Evolutionary conservation across 2,329 filamentous ascomycete genomes (phyloP), one percentile per base, ranked within the genome.

Genomic region (Leptographium galeiforme): DNA sequence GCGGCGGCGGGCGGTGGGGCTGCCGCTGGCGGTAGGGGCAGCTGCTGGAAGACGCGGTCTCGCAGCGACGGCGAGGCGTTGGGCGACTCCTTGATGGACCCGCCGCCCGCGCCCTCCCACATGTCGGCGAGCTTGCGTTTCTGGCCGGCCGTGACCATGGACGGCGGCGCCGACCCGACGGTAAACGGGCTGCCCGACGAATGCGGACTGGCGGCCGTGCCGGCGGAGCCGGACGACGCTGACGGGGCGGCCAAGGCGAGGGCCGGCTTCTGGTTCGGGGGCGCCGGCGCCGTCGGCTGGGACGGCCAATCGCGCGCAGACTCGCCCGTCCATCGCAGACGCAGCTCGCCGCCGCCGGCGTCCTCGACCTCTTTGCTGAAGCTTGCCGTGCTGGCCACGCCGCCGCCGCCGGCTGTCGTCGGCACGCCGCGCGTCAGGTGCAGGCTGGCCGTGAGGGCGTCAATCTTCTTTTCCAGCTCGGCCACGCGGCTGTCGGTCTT

Each of bases 391-490:
- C 39, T 16, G 25, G 12, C 44, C 44, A 11, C 6, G 13, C 13
- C 3, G 6, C 11, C 30, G 6, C 4, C 13, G 14, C 32, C 6
- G 32, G 16, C 25, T 1, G 13, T 19, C 2, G 13, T 19, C 43
- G 43, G 43, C 11, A 8, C 25, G 5, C 43, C 43, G 4, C 63
- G 63, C 52, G 64, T 68, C 2, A 85, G 81, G 47, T 88, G 83
- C 58, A 95, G 65, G 39, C 82, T 89, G 8, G 88, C 87, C 8
- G 87, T 95, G 64, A 95, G 66, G 10, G 85, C 87, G 71, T 95
- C 89, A 58, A 95, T 91, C 72, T 94, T 94, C 73, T 85, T 89
- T 72, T 95, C 89, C 51, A 96, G 74, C 71, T 95, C 89, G 10
- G 89, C 85, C 13, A 96, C 89, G 51, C 89, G 78, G 59, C 82